phyloP scores from a whole-genome alignment of 2,329 filamentous ascomycete genomes.

The Dendrostoma leiphaemia region DNA sequence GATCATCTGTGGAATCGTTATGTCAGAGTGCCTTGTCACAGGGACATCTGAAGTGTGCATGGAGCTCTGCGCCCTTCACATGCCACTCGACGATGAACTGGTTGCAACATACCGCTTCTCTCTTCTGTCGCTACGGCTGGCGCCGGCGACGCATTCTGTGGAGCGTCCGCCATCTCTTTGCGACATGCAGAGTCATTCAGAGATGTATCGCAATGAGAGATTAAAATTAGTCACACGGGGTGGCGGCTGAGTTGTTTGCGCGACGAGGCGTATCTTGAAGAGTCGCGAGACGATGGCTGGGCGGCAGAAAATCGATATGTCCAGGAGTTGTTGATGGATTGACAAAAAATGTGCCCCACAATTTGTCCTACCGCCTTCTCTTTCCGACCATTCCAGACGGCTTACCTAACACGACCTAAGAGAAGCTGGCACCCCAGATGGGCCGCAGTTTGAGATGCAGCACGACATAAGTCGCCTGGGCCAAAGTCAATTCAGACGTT shows the following conservation, averaged over 20 bases:
- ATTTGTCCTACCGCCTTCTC: neutral
- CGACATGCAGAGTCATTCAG: constrained; percentile 15
- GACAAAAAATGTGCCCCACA: neutral
- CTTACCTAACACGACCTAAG: too few species aligned
- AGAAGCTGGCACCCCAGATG: too few species aligned
- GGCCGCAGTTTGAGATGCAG: too few species aligned
- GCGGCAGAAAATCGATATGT: constrained; percentile 5
- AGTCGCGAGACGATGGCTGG: neutral
- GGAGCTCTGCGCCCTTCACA: neutral
- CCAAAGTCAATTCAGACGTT: too few species aligned
- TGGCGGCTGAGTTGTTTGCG: neutral
- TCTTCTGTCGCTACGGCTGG: constrained; percentile 18
- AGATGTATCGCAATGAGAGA: too few species aligned
- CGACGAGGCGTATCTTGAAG: neutral
- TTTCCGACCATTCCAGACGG: neutral
- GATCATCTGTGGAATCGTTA: constrained; percentile 1
- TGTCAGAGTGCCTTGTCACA: neutral
- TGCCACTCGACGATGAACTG: neutral
- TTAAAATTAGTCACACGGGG: neutral
- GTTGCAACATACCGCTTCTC: constrained; percentile 15
- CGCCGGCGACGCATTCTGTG: constrained; percentile 20
- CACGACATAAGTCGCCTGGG: too few species aligned
- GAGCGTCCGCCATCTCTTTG: constrained; percentile 19
- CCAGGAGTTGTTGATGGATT: constrained; percentile 2
- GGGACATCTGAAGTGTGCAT: neutral